These are phyloP conservation scores for Coniochaeta sp. DNA, from an alignment of 2,329 filamentous ascomycete species.

Conservation along the genomic window DNA sequence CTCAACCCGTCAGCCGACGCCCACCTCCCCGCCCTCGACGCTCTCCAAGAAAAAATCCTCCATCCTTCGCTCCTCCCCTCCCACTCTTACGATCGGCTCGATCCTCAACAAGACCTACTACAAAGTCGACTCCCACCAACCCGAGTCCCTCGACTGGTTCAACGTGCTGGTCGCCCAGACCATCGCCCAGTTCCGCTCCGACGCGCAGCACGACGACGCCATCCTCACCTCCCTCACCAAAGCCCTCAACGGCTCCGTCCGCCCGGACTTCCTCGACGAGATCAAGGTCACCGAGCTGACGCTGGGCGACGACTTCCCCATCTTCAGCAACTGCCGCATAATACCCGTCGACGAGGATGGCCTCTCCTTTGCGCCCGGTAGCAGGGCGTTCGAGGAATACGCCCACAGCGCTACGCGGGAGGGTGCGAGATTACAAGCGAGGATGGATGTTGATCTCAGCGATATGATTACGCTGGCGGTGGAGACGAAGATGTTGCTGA, in stretches of 20 bases:
- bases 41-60: conserved; percentile 62
- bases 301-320: conserved; percentile 93
- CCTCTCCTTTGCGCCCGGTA: conserved; percentile 42
- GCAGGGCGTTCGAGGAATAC: conserved; percentile 35
- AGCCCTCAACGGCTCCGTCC: conserved; percentile 76
- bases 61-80: conserved; percentile 60
- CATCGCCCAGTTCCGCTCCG: conserved; percentile 88
- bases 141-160: conserved; percentile 97
- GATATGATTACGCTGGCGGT: conserved; percentile 93
- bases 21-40: conserved; percentile 25
- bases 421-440: conserved; percentile 77
- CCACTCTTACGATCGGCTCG: conserved; percentile 79
- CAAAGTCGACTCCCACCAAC: conserved; percentile 90
- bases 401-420: conserved; percentile 45
- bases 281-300: conserved; percentile 92
- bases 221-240: conserved; percentile 81
- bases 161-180: conserved; percentile 96
- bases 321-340: conserved; percentile 95
- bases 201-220: conserved; percentile 85
- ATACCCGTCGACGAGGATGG: conserved; percentile 85
- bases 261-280: conserved; percentile 87
- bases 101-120: conserved; percentile 98
- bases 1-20: conserved; percentile 24
- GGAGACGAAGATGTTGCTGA: conserved; percentile 88
- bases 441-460: conserved; percentile 95